Conservation (phyloP, 2,329 filamentous ascomycete genomes). For the Penicillium sp. region DNA sequence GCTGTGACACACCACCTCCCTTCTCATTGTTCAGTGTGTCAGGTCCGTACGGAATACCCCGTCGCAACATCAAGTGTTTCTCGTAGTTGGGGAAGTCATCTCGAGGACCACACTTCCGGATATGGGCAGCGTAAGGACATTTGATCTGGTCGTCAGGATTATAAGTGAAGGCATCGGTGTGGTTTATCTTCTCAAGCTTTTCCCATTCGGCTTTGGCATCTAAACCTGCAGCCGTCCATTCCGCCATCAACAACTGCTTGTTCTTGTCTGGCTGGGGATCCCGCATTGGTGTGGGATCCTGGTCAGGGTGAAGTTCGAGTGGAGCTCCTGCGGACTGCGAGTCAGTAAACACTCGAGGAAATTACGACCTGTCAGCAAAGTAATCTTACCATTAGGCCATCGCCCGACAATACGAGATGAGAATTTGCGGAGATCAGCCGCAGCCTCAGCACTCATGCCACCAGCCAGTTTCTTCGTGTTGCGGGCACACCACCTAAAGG, state of each 20-base stretch:
- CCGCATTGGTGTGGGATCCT: not conserved
- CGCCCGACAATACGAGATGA: not conserved
- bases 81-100: not conserved
- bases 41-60: not conserved
- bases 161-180: not conserved
- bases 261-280: not conserved
- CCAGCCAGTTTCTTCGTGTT: not conserved
- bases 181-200: not conserved
- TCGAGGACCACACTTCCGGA: not conserved
- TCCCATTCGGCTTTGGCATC: not conserved
- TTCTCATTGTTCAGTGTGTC: not conserved
- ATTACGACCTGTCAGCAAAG: not conserved
- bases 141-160: not conserved
- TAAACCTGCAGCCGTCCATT: not conserved
- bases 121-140: conserved; percentile 1
- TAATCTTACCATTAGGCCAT: not conserved
- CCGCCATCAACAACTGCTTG: not conserved
- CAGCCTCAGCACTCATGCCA: not conserved
- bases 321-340: not conserved
- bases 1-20: not conserved
- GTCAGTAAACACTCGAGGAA: not conserved
- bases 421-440: not conserved
- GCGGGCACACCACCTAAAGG: not conserved
- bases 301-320: not conserved
- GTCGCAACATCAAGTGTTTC: not conserved